These are phyloP conservation scores for Ustilago trichophora DNA, from an alignment of 1,284 basidiomycete genomes.

Conservation along the genomic window DNA sequence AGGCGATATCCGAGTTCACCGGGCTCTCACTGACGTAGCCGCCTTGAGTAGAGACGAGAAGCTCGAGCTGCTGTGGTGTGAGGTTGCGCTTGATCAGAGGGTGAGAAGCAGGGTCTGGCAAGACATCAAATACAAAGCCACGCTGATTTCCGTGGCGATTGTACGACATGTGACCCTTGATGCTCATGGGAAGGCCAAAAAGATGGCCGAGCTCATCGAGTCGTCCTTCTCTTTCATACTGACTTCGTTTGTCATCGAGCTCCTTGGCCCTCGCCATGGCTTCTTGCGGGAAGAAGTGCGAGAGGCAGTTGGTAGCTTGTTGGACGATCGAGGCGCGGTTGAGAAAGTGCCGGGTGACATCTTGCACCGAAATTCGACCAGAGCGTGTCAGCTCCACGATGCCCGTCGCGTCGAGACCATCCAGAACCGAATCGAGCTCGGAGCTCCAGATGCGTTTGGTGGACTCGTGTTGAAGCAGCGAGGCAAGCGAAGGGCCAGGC, in stretches of 20 bases:
- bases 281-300: constrained; percentile 30
- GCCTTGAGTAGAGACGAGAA: constrained; percentile 22
- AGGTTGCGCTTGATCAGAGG: constrained; percentile 21
- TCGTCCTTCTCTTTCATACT: constrained; percentile 3
- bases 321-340: constrained; percentile 35
- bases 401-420: constrained; percentile 26
- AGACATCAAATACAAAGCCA: constrained; percentile 52
- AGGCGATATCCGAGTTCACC: constrained; percentile 22
- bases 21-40: constrained; percentile 21
- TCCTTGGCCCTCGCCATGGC: constrained; percentile 16
- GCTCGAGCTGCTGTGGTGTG: constrained; percentile 8
- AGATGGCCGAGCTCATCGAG: constrained; percentile 28
- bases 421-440: constrained; percentile 4
- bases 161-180: constrained; percentile 47
- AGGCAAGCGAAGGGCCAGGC: constrained; percentile 21
- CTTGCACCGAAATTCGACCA: constrained; percentile 15
- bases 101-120: constrained; percentile 21
- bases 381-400: constrained; percentile 19
- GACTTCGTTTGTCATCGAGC: constrained; percentile 24
- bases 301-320: constrained; percentile 48
- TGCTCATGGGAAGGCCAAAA: constrained; percentile 49
- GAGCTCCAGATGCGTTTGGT: constrained; percentile 16
- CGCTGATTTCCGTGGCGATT: constrained; percentile 40
- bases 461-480: constrained; percentile 8
- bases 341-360: constrained; percentile 25